Percentiles rank a stretch among this genome's conserved stretches.
Conservation (phyloP, 2,329 filamentous ascomycete genomes). For the Gaeumannomyces tritici region DNA sequence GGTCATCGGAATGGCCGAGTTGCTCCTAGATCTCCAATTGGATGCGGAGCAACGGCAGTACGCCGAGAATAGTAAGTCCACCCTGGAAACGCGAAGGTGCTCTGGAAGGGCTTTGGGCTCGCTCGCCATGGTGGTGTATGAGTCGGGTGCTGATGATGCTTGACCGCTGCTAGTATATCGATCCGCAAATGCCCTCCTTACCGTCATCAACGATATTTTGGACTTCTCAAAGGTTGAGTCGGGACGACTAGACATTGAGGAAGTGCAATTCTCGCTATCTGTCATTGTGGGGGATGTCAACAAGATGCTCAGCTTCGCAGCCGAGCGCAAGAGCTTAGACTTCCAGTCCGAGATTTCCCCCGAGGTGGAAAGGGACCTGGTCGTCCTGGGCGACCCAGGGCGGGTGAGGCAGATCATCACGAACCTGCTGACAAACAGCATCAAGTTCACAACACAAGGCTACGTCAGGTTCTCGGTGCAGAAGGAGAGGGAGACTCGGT, state of each 20-base stretch:
- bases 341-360: conserved; percentile 57
- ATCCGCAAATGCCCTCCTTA: conserved; percentile 71
- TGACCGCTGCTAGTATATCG: conserved; percentile 39
- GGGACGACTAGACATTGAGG: conserved; percentile 66
- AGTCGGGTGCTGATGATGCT: not conserved
- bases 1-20: conserved; percentile 70
- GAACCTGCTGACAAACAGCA: conserved; percentile 67
- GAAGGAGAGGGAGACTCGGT: conserved; percentile 53
- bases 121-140: not conserved
- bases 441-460: conserved; percentile 65
- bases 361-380: conserved; percentile 56
- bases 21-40: conserved; percentile 59
- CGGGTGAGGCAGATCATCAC: conserved; percentile 76
- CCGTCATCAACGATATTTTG: conserved; percentile 84
- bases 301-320: conserved; percentile 81
- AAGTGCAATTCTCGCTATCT: conserved; percentile 69
- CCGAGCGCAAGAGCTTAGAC: conserved; percentile 66
- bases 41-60: conserved; percentile 64
- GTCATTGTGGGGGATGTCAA: conserved; percentile 69
- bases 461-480: conserved; percentile 57
- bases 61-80: conserved; percentile 51
- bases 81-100: not conserved
- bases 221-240: conserved; percentile 85
- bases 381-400: conserved; percentile 80
- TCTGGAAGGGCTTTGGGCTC: not conserved